phyloP scores from a whole-genome alignment of 495 filamentous ascomycete species.

The Staphylotrichum longicolle region DNA sequence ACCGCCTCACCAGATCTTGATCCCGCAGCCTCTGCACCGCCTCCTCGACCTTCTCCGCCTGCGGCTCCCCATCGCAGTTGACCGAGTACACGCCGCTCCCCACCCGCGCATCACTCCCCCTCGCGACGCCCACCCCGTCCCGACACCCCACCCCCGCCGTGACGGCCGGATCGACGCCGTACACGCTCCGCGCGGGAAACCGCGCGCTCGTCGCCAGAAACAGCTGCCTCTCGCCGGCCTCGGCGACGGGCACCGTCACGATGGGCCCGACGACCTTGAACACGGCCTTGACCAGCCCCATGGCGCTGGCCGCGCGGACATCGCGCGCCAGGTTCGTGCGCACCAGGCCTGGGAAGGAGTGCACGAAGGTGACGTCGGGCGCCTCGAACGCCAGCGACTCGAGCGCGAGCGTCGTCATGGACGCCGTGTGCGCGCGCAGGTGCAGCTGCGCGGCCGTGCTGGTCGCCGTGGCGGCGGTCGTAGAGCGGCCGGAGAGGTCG shows the following conservation, averaged over 20 bases:
- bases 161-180: conserved; percentile 1
- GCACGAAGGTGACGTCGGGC: conserved; percentile 56
- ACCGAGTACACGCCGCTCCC: conserved; percentile 56
- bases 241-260: conserved; percentile 29
- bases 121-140: conserved; percentile 33
- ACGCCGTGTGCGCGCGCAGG: conserved; percentile 43
- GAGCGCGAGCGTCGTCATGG: conserved; percentile 52
- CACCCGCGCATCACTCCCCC: conserved; percentile 44
- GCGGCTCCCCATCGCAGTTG: conserved; percentile 43
- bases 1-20: conserved; percentile 43
- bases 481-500: conserved; percentile 44
- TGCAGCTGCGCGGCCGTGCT: conserved; percentile 24
- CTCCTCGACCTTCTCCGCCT: conserved; percentile 33
- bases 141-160: conserved; percentile 33
- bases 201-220: conserved; percentile 52
- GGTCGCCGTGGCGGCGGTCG: conserved; percentile 12
- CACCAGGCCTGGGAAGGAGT: conserved; percentile 56
- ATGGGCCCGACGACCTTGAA: conserved; percentile 22
- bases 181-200: conserved; percentile 39
- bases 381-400: conserved; percentile 48
- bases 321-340: conserved; percentile 29
- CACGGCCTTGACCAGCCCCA: conserved; percentile 6
- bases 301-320: background rate
- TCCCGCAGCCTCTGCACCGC: conserved; percentile 39
- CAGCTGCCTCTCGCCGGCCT: conserved; percentile 56